Percentiles rank a stretch among this genome's conserved stretches.
phyloP scores from a whole-genome alignment of 345 rosid species.

The Turnera subulata region DNA sequence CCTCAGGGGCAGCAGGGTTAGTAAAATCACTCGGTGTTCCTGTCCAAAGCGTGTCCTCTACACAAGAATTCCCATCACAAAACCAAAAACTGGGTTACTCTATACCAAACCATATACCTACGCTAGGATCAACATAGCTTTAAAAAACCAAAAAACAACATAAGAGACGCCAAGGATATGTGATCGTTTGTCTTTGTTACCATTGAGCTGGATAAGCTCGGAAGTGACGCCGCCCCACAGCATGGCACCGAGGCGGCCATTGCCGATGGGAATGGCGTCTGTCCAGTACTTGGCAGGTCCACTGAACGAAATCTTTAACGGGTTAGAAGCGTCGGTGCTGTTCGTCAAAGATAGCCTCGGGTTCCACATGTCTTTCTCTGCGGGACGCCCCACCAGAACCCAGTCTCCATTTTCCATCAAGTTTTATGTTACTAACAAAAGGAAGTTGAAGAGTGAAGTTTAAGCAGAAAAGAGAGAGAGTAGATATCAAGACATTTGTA shows the following conservation, averaged over 20 bases:
- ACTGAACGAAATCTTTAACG: constrained; percentile 55
- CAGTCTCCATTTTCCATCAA: constrained; percentile 37
- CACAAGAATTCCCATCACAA: constrained; percentile 7
- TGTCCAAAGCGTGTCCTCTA: constrained; percentile 93
- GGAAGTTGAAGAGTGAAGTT: neutral
- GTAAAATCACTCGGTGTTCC: constrained; percentile 66
- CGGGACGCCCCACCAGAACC: constrained; percentile 37
- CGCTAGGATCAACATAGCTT: too few species aligned
- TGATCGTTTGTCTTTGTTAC: constrained; percentile 27
- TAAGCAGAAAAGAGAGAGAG: neutral
- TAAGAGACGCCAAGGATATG: neutral
- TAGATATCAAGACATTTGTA: too few species aligned
- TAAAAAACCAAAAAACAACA: neutral
- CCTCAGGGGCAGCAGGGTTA: constrained; percentile 54
- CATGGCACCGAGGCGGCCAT: constrained; percentile 94
- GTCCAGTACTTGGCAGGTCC: constrained; percentile 75
- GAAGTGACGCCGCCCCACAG: constrained; percentile 79
- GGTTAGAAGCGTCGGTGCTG: constrained; percentile 30
- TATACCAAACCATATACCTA: too few species aligned
- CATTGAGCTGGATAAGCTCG: constrained; percentile 75
- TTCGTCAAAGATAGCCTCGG: constrained; percentile 20
- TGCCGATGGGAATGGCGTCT: constrained; percentile 76
- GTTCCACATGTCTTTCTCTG: constrained; percentile 37
- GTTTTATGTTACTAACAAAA: neutral
- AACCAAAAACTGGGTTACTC: too few species aligned